These are phyloP conservation scores for Epichloe festucae DNA, from an alignment of 2,329 filamentous ascomycete species.

Conservation along the genomic window DNA sequence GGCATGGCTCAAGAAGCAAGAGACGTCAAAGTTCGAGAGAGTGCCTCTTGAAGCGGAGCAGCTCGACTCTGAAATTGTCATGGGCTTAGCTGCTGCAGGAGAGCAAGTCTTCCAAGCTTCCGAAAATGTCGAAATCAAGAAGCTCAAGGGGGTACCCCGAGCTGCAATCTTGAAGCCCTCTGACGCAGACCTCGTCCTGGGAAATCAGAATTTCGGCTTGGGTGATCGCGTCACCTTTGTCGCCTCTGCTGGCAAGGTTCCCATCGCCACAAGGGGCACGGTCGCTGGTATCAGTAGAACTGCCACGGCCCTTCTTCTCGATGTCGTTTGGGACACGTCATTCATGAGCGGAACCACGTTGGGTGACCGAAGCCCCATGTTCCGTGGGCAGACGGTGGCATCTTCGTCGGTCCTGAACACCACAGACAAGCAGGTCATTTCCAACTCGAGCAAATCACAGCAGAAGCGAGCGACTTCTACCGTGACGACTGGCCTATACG, in stretches of 20 bases:
- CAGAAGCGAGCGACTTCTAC: conserved; percentile 38
- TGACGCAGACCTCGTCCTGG: conserved; percentile 86
- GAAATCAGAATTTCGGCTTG: conserved; percentile 68
- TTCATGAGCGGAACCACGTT: conserved; percentile 97
- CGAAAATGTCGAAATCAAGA: conserved; percentile 47
- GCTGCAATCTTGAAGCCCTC: conserved; percentile 82
- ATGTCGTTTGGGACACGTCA: conserved; percentile 83
- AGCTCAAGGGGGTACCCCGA: conserved; percentile 72
- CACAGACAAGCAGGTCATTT: conserved; percentile 67
- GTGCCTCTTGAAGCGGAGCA: conserved; percentile 97
- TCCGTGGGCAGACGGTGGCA: conserved; percentile 86
- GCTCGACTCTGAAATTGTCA: conserved; percentile 81
- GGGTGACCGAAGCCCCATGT: conserved; percentile 78
- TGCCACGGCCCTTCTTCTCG: conserved; percentile 66
- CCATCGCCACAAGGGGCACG: conserved; percentile 81
- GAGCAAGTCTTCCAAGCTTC: conserved; percentile 46
- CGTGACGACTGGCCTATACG: conserved; percentile 39
- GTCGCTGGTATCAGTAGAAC: conserved; percentile 92
- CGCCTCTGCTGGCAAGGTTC: conserved; percentile 84
- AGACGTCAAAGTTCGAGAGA: conserved; percentile 83
- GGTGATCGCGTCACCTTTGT: conserved; percentile 91
- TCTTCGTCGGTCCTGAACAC: conserved; percentile 83
- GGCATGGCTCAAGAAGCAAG: conserved; percentile 81
- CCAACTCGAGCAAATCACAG: conserved; percentile 38
- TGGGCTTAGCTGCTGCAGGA: conserved; percentile 62